Evolutionary conservation across 129 eudicot genomes (phyloP), one percentile per base, ranked within the genome.

Genomic region (Rutidosis leptorrhynchoides): DNA sequence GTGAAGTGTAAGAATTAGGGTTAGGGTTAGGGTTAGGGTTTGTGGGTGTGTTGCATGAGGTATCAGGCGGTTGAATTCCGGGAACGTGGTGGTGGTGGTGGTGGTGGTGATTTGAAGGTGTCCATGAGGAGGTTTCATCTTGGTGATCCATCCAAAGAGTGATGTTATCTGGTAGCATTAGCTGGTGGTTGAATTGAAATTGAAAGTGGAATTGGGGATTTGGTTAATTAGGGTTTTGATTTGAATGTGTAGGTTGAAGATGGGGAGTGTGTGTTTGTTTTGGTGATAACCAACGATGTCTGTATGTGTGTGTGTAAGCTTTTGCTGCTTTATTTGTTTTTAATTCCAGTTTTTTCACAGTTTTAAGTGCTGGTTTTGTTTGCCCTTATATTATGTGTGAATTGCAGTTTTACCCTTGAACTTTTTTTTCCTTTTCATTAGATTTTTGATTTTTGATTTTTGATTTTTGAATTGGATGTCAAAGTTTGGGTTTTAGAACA

Each of bases 111-210:
- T 49, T 40, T 53, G 70, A 15, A 28, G 77, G 64, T 26, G 79
- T 73, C 83, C 83, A 81, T 33, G 82, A 75, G 58, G 79, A 19
- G 9, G 82, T 45, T 65, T 76, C 74, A 1, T 65, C 74, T 54
- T 81, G 79, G 49, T 79, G 78, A 14, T 65, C 76, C 69, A 72
- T 49, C 95, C 95, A 87, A 62, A 46, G 57, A 65, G 64, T 69
- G 65, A 32, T 70, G 79, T 14, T 57, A 6, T 67, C 79, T 6
- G 85, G 82, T 7, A 81, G 66, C 95, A 87, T 87, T 62, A 68
- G 55, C 17, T 21, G 77, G 52, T 30, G 64, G 20, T 26, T 21
- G 37, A 8, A 21, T 17, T 30, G 65, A 22, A 48, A 48, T 26
- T 22, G 42, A 8, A 56, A n/a, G 35, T 11, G 35, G 17, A 40